Percentiles rank a stretch among this genome's conserved stretches.
These are phyloP conservation scores for Rosa rugosa DNA, from an alignment of 306 rosid genomes.

Conservation along the genomic window DNA sequence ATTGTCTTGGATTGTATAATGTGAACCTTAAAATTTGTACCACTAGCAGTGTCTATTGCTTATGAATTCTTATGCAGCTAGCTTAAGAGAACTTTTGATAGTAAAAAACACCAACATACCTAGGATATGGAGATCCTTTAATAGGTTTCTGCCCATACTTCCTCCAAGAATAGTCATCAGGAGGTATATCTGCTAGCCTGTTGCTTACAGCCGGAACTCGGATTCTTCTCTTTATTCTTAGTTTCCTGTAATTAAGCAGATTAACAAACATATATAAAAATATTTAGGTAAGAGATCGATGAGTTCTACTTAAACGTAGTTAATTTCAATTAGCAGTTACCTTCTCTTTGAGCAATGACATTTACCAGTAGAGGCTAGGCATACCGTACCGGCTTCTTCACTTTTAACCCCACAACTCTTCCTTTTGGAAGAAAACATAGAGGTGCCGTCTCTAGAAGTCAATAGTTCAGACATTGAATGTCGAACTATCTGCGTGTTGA, in stretches of 20 bases:
- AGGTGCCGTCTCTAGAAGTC: slow-evolving; percentile 2
- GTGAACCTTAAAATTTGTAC: too few relatives aligned
- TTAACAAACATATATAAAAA: neutral
- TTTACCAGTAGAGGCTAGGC: slow-evolving; percentile 26
- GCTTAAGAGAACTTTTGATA: neutral
- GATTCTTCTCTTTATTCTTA: slow-evolving; percentile 17
- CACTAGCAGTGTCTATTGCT: neutral
- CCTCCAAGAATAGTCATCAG: slow-evolving; percentile 31
- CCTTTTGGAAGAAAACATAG: slow-evolving; percentile 16
- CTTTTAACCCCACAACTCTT: slow-evolving; percentile 9
- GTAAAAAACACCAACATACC: neutral
- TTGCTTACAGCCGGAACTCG: slow-evolving; percentile 24
- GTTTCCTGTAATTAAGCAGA: slow-evolving; percentile 17
- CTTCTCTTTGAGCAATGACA: slow-evolving; percentile 32
- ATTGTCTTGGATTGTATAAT: too few relatives aligned
- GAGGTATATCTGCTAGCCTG: slow-evolving; percentile 26
- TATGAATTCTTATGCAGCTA: neutral
- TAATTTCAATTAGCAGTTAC: neutral
- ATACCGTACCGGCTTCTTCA: slow-evolving; percentile 13
- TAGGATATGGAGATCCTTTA: slow-evolving; percentile 32
- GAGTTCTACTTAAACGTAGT: neutral
- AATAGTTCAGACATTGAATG: slow-evolving; percentile 10
- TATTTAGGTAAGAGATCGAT: neutral
- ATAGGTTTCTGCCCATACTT: slow-evolving; percentile 32
- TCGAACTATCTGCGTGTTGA: neutral